A percentile compares a stretch with the other conserved stretches of the same genome.
These are phyloP conservation scores for Aspergillus sp. DNA, from an alignment of 2,329 filamentous ascomycete species.

Conservation along the genomic window DNA sequence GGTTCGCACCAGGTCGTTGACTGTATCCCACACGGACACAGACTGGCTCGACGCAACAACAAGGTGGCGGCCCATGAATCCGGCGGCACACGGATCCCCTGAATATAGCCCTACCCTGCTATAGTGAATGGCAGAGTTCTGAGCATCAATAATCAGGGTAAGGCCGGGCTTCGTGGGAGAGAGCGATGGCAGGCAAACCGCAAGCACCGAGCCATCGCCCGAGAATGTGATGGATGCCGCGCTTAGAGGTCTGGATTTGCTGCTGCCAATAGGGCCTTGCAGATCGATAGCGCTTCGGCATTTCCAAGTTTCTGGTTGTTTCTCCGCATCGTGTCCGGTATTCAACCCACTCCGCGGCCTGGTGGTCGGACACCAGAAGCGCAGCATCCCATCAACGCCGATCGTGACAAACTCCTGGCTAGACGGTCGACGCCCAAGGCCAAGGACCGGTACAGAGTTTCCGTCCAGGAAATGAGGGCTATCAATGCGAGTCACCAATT, in stretches of 20 bases:
- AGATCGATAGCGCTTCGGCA: slow-evolving; percentile 50
- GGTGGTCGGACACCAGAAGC: slow-evolving; percentile 70
- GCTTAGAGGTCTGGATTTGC: slow-evolving; percentile 25
- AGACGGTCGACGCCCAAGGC: slow-evolving; percentile 61
- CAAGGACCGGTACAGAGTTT: slow-evolving; percentile 53
- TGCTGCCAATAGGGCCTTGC: slow-evolving; percentile 25
- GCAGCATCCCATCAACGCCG: slow-evolving; percentile 67
- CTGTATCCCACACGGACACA: slow-evolving; percentile 67
- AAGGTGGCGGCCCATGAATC: slow-evolving; percentile 63
- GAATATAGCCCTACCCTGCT: slow-evolving; percentile 60
- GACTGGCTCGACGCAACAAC: slow-evolving; percentile 66
- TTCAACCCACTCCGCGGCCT: slow-evolving; percentile 60
- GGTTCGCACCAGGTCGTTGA: slow-evolving; percentile 64
- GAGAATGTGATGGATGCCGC: slow-evolving; percentile 68
- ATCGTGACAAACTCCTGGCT: slow-evolving; percentile 71
- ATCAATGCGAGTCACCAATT: slow-evolving; percentile 74
- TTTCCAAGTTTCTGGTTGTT: slow-evolving; percentile 63
- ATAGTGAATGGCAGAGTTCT: slow-evolving; percentile 56
- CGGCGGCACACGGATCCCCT: slow-evolving; percentile 56
- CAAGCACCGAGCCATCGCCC: slow-evolving; percentile 74
- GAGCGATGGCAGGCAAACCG: slow-evolving; percentile 41
- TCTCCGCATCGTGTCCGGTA: slow-evolving; percentile 35
- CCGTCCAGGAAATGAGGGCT: slow-evolving; percentile 60
- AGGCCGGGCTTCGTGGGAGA: slow-evolving; percentile 47
- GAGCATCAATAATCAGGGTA: slow-evolving; percentile 67